A percentile compares a stretch with the other conserved stretches of the same genome.
Evolutionary conservation across 345 rosid genomes (phyloP).

Genomic region (Acer campestre): DNA sequence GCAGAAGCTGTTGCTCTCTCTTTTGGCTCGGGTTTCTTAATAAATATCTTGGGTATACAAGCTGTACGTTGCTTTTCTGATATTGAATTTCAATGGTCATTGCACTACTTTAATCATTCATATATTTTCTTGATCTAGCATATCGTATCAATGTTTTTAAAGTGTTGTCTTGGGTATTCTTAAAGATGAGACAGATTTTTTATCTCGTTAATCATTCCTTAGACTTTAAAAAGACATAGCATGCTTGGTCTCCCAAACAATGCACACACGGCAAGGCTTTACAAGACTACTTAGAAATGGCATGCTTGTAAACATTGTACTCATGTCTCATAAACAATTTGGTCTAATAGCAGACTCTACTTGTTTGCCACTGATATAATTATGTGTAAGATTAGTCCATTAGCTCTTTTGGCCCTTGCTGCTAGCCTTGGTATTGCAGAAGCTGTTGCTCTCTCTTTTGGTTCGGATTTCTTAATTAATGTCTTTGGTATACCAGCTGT

Average conservation of each 20-base stretch:
- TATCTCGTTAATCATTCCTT: background rate
- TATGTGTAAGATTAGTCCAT: too few species aligned
- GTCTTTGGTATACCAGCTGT: slow-evolving; percentile 94
- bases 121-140: background rate
- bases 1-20: slow-evolving; percentile 79
- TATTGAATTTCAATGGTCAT: slow-evolving; percentile 11
- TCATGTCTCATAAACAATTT: background rate
- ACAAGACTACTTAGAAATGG: background rate
- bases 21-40: slow-evolving; percentile 70
- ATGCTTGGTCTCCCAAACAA: background rate
- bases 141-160: background rate
- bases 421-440: slow-evolving; percentile 82
- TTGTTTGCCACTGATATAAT: background rate
- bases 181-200: background rate
- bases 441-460: slow-evolving; percentile 68
- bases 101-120: slow-evolving; percentile 3
- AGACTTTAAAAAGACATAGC: background rate
- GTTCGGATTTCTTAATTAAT: slow-evolving; percentile 78
- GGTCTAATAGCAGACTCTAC: background rate
- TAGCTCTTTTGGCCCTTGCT: slow-evolving; percentile 55
- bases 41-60: slow-evolving; percentile 95
- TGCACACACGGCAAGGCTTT: background rate
- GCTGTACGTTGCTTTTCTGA: slow-evolving; percentile 61
- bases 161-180: background rate
- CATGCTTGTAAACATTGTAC: background rate